These are phyloP conservation scores for Aspergillus felis DNA, from an alignment of 2,329 filamentous ascomycete genomes.

Conservation along the genomic window DNA sequence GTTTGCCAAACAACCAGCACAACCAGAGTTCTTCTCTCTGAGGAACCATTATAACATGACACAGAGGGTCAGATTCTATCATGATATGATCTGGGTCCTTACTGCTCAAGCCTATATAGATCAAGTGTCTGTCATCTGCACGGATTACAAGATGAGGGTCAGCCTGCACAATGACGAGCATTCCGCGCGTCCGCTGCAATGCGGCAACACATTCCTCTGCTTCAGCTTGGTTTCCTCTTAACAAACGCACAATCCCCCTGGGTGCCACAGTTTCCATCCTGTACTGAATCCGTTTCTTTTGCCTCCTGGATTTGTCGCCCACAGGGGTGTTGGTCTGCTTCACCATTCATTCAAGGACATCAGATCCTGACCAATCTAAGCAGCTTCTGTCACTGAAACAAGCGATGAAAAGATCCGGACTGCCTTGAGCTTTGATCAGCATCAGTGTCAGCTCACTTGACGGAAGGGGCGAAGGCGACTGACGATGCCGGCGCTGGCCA, in stretches of 20 bases:
- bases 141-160: too few relatives aligned
- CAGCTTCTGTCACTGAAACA: not conserved
- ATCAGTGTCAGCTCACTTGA: not conserved
- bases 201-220: constrained; percentile 29
- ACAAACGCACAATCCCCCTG: constrained; percentile 24
- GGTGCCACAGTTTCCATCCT: constrained; percentile 3
- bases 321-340: not conserved
- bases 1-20: not conserved
- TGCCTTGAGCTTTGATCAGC: not conserved
- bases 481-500: constrained; percentile 31
- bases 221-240: constrained; percentile 21
- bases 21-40: not conserved
- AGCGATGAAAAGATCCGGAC: not conserved
- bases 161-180: constrained; percentile 19
- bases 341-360: not conserved
- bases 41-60: not conserved
- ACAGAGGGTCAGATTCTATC: not conserved
- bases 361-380: not conserved
- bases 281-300: constrained; percentile 9
- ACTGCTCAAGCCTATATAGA: not conserved
- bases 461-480: not conserved
- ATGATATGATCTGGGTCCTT: not conserved
- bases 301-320: constrained; percentile 1
- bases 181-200: constrained; percentile 28
- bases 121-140: too few relatives aligned